Evolutionary conservation across 1,139 yeast genomes (phyloP).

Genomic region (Blastobotrys proliferans): DNA sequence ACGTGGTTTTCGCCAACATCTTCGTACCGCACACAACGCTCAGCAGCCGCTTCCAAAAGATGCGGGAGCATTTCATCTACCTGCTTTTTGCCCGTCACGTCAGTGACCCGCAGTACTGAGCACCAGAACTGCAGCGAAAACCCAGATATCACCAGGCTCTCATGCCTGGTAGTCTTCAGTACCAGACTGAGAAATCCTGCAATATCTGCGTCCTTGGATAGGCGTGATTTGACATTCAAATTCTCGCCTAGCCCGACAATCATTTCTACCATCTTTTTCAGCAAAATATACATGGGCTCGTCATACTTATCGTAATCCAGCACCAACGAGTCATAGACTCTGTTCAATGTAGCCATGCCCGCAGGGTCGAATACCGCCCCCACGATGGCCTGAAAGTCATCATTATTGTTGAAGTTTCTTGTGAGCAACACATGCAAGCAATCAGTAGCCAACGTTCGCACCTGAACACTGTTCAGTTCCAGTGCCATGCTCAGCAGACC

Average conservation of each 20-base stretch:
- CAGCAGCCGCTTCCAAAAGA: slow-evolving; percentile 71
- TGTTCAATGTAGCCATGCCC: slow-evolving; percentile 63
- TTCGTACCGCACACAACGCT: slow-evolving; percentile 70
- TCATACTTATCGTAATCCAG: slow-evolving; percentile 75
- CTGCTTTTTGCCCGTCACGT: slow-evolving; percentile 41
- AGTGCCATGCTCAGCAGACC: slow-evolving; percentile 63
- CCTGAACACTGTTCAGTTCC: slow-evolving; percentile 49
- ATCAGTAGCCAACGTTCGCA: slow-evolving; percentile 83
- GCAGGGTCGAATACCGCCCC: slow-evolving; percentile 72
- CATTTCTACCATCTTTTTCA: slow-evolving; percentile 91
- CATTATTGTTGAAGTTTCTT: slow-evolving; percentile 62
- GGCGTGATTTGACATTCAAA: slow-evolving; percentile 41
- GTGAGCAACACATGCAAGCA: slow-evolving; percentile 87
- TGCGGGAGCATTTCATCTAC: slow-evolving; percentile 56
- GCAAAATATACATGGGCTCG: slow-evolving; percentile 69
- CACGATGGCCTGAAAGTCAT: slow-evolving; percentile 74
- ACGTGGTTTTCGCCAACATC: slow-evolving; percentile 62
- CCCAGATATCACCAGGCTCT: slow-evolving; percentile 86
- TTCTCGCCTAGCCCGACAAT: slow-evolving; percentile 84
- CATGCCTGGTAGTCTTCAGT: slow-evolving; percentile 74
- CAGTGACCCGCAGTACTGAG: slow-evolving; percentile 77
- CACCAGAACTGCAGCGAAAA: slow-evolving; percentile 94
- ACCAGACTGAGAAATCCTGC: slow-evolving; percentile 68
- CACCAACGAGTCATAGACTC: slow-evolving; percentile 58
- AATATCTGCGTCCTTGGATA: slow-evolving; percentile 52